Conservation (phyloP, 2,329 filamentous ascomycete genomes). For the Cryphonectria radicalis region DNA sequence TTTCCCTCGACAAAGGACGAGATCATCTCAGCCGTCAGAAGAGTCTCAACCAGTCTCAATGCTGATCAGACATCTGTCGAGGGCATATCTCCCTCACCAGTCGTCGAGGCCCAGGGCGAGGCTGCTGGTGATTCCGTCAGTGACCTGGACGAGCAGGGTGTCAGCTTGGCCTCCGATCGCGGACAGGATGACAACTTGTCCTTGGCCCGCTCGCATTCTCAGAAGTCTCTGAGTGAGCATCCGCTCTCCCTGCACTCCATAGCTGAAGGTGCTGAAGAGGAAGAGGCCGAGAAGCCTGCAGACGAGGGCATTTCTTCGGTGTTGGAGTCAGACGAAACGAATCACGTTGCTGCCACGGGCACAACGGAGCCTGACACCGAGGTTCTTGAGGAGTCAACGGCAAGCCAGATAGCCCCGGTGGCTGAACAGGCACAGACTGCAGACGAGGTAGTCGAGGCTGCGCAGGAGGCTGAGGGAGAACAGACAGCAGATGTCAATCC, state of each 20-base stretch:
- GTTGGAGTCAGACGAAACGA: background rate
- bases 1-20: conserved; percentile 52
- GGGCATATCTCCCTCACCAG: conserved; percentile 42
- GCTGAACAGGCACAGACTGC: conserved; percentile 34
- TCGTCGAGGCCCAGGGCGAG: conserved; percentile 40
- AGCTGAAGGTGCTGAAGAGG: conserved; percentile 44
- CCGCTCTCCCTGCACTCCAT: conserved; percentile 52
- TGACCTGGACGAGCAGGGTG: conserved; percentile 42
- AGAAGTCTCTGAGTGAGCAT: conserved; percentile 35
- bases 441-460: conserved; percentile 31
- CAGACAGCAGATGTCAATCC: background rate
- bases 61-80: conserved; percentile 46
- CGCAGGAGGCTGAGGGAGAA: conserved; percentile 31
- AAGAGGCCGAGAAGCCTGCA: conserved; percentile 18
- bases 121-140: conserved; percentile 44
- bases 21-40: conserved; percentile 51
- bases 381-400: conserved; percentile 21
- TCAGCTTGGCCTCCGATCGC: conserved; percentile 40
- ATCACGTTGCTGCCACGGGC: background rate
- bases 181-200: conserved; percentile 12
- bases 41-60: conserved; percentile 49
- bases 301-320: background rate
- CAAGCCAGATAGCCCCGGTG: conserved; percentile 32
- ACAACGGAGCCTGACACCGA: conserved; percentile 26
- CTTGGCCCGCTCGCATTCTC: conserved; percentile 6